phyloP scores from a whole-genome alignment of 345 rosid genomes.

The Noccaea caerulescens region DNA sequence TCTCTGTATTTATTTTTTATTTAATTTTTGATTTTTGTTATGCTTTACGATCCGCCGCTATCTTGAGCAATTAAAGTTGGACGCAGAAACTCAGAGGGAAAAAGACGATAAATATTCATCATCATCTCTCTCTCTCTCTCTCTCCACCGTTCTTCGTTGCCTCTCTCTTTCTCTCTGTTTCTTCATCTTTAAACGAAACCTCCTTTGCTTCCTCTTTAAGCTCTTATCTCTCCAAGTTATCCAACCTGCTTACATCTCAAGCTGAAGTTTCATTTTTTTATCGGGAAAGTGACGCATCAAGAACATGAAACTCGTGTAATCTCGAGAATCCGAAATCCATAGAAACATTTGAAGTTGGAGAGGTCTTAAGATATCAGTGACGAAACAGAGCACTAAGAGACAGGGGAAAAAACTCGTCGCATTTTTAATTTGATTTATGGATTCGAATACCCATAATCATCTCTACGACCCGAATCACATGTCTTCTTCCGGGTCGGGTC shows the following conservation, averaged over 20 bases:
- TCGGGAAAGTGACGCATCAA: slow-evolving; percentile 43
- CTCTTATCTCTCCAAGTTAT: slow-evolving; percentile 58
- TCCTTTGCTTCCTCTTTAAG: slow-evolving; percentile 72
- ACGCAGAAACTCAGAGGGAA: slow-evolving; percentile 41
- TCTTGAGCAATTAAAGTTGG: slow-evolving; percentile 42
- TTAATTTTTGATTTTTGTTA: neutral
- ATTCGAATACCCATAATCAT: slow-evolving; percentile 59
- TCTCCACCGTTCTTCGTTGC: too few species aligned
- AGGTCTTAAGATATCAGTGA: too few species aligned
- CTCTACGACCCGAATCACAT: slow-evolving; percentile 48
- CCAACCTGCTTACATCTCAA: slow-evolving; percentile 59
- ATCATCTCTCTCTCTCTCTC: slow-evolving; percentile 25
- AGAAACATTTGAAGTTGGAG: slow-evolving; percentile 1
- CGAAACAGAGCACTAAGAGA: slow-evolving; percentile 26
- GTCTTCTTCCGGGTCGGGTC: slow-evolving; percentile 55
- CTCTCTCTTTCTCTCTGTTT: neutral
- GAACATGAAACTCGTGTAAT: neutral
- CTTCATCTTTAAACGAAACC: slow-evolving; percentile 26
- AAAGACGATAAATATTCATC: slow-evolving; percentile 42
- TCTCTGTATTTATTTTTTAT: neutral
- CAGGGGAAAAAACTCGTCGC: neutral
- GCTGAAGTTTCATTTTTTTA: slow-evolving; percentile 44
- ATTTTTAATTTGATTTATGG: slow-evolving; percentile 48
- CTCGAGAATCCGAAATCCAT: neutral
- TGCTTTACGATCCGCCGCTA: slow-evolving; percentile 46